phyloP scores from a whole-genome alignment of 1,284 basidiomycete species.

The Schizopora paradoxa region DNA sequence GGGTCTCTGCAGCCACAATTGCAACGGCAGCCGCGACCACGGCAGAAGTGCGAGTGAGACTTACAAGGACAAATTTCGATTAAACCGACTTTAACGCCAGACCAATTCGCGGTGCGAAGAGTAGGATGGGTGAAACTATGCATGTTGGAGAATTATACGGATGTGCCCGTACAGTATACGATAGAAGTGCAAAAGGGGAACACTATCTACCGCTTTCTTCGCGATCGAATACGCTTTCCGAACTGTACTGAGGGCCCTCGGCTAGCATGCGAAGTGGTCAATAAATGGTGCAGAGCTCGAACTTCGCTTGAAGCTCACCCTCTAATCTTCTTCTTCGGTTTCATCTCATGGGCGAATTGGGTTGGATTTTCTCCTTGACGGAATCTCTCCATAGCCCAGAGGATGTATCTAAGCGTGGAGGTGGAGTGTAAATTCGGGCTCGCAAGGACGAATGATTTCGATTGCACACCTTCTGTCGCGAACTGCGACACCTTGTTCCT shows the following conservation, averaged over 20 bases:
- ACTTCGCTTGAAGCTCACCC: conserved; percentile 44
- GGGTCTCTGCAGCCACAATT: background rate
- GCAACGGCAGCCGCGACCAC: background rate
- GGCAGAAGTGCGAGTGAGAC: too few relatives aligned
- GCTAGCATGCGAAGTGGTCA: conserved; percentile 25
- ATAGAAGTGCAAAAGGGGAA: background rate
- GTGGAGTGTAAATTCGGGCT: background rate
- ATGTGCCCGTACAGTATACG: too few relatives aligned
- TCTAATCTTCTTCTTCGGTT: conserved; percentile 68
- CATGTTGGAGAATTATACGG: too few relatives aligned
- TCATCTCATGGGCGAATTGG: conserved; percentile 58
- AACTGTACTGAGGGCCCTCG: conserved; percentile 68
- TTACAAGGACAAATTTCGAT: too few relatives aligned
- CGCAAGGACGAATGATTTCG: background rate
- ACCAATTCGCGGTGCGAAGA: too few relatives aligned
- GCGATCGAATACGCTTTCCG: conserved; percentile 67
- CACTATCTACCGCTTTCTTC: conserved; percentile 33
- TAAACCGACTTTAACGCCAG: too few relatives aligned
- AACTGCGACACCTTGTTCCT: conserved; percentile 57
- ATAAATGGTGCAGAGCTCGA: background rate
- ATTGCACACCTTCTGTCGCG: conserved; percentile 56
- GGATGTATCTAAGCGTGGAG: conserved; percentile 52
- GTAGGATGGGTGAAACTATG: too few relatives aligned
- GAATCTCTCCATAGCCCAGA: conserved; percentile 81
- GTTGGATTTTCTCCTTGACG: conserved; percentile 49